Evolutionary conservation across 305 asterid genomes (phyloP).

Genomic region (Fraxinus latifolia): DNA sequence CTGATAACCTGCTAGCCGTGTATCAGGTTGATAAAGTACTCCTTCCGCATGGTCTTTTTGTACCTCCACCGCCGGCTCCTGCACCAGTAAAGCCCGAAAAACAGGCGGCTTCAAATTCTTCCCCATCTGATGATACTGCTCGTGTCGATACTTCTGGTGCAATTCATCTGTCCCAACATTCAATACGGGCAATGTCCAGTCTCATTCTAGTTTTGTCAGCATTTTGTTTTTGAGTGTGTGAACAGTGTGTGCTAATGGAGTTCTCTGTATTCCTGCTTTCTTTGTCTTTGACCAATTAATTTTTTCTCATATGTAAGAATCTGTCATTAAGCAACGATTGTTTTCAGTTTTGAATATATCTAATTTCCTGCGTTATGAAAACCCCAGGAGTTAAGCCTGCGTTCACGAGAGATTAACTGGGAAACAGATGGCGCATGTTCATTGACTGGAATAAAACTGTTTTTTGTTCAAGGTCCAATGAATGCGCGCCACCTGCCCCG

Average conservation of each 20-base stretch:
- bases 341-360: too few relatives aligned
- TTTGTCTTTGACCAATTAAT: not conserved
- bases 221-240: conserved; percentile 6
- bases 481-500: not conserved
- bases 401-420: not conserved
- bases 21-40: conserved; percentile 61
- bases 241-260: not conserved
- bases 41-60: conserved; percentile 29
- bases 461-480: not conserved
- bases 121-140: not conserved
- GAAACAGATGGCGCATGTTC: not conserved
- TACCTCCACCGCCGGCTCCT: too few relatives aligned
- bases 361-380: not conserved
- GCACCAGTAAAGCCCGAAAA: too few relatives aligned
- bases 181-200: conserved; percentile 15
- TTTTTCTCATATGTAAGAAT: not conserved
- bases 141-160: conserved; percentile 36
- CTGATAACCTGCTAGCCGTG: conserved; percentile 7
- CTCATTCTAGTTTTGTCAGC: conserved; percentile 11
- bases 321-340: not conserved
- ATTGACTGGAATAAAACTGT: not conserved
- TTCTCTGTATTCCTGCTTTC: not conserved
- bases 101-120: too few relatives aligned
- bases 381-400: not conserved
- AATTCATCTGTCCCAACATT: not conserved